Conservation (phyloP, 306 rosid species). For the Canavalia gladiata region DNA sequence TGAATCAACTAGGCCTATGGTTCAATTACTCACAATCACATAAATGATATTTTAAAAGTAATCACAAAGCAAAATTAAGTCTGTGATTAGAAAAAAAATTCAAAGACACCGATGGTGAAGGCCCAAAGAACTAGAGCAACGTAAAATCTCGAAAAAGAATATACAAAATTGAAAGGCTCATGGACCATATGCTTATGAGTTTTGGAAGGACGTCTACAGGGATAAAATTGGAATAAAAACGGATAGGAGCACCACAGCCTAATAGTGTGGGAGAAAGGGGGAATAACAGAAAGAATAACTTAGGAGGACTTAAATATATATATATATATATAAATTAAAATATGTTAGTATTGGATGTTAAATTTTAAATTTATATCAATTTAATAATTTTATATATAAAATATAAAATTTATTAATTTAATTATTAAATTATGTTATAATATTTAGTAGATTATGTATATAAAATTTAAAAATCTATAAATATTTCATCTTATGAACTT, state of each 20-base stretch:
- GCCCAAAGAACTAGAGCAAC: slow-evolving; percentile 37
- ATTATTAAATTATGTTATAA: no score
- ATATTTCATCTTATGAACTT: no score
- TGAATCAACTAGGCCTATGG: neutral
- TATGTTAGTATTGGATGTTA: no score
- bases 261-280: neutral
- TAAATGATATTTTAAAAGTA: neutral
- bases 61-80: neutral
- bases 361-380: no score
- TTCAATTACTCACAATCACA: slow-evolving; percentile 21
- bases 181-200: neutral
- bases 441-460: no score
- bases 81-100: neutral
- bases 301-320: neutral
- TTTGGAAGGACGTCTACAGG: neutral
- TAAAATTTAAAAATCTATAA: no score
- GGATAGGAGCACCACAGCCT: neutral
- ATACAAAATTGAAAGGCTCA: neutral
- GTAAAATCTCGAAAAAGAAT: slow-evolving; percentile 3
- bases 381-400: no score
- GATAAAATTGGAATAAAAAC: slow-evolving; percentile 31
- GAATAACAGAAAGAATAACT: neutral
- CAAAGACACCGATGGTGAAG: slow-evolving; percentile 14
- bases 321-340: neutral
- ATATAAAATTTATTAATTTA: no score